Evolutionary conservation across 768 basidiomycete species (phyloP), one percentile per base, ranked within the genome.

Genomic region (Pisolithus albus): DNA sequence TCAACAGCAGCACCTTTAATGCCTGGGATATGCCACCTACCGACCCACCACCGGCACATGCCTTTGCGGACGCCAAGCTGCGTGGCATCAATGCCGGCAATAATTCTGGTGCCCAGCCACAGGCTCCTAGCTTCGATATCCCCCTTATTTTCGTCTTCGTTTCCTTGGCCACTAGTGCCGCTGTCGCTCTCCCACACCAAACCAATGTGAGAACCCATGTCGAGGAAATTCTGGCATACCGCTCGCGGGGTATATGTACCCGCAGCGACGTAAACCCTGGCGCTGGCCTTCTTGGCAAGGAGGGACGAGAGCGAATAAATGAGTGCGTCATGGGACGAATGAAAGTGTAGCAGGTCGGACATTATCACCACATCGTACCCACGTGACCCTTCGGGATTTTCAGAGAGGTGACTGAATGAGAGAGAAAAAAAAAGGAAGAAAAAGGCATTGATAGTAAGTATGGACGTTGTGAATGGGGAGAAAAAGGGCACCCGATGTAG

Each of bases 301-400:
- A 88, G 73, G 24, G 68, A 58, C 0, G 58, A 59, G 18, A 83
- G 62, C 7, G 84, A 83, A 4, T 64, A 54, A 23, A 88, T 61
- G 36, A 87, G 73, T 19, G 64, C 74, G 51, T 71, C 74, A 62
- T 87, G 86, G 40, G 80, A 83, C 49, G 59, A 58, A 60, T 80
- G 71, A 61, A 88, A 86, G 64, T 87, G 83, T 23, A 89, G 73
- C 10, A 90, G 72, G 67, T 89, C 86, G 3, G 84, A 87, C 44
- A 86, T 73, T 51, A 89, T 76, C 46, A 88, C 70, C 16, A 77
- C 58, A 56, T 86, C 83, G 62, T 75, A 87, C 0, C 71, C 70
- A 41, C 40, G 15, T 48, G 48, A 50, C 49, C 32, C 7, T 26
- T 56, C 54, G 54, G 36, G 32, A 44, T 24, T 23, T 9, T 51